Evolutionary conservation across 2,329 filamentous ascomycete genomes (phyloP).

Genomic region (Fusarium udum): DNA sequence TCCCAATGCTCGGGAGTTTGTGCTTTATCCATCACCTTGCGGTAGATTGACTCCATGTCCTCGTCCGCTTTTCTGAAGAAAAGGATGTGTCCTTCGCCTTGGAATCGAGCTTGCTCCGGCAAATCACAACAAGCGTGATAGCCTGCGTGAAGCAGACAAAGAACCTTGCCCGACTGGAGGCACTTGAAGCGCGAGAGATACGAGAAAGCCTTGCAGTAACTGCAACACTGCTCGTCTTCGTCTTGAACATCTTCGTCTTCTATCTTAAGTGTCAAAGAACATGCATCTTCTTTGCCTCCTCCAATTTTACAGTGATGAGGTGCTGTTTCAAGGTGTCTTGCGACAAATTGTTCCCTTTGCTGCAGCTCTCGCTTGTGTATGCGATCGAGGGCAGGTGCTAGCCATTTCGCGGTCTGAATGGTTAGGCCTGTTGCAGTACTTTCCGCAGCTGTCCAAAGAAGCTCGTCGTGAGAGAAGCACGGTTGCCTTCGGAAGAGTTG

Average conservation of each 20-base stretch:
- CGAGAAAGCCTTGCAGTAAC: slow-evolving; percentile 89
- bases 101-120: slow-evolving; percentile 71
- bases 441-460: slow-evolving; percentile 89
- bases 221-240: slow-evolving; percentile 94
- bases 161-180: slow-evolving; percentile 78
- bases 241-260: slow-evolving; percentile 82
- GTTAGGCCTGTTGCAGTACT: slow-evolving; percentile 70
- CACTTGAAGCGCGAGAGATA: slow-evolving; percentile 93
- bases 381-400: slow-evolving; percentile 84
- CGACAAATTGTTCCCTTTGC: slow-evolving; percentile 74
- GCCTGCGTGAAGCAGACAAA: slow-evolving; percentile 86
- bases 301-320: slow-evolving; percentile 62
- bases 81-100: slow-evolving; percentile 76
- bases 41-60: slow-evolving; percentile 70
- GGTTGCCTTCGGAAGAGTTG: slow-evolving; percentile 90
- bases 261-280: slow-evolving; percentile 69
- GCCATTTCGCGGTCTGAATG: slow-evolving; percentile 94
- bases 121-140: slow-evolving; percentile 81
- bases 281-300: slow-evolving; percentile 60
- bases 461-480: slow-evolving; percentile 96
- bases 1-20: slow-evolving; percentile 88
- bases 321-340: slow-evolving; percentile 66
- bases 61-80: slow-evolving; percentile 81
- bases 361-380: slow-evolving; percentile 78
- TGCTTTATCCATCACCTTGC: slow-evolving; percentile 87